Percentiles rank a stretch among this genome's conserved stretches.
phyloP scores from a whole-genome alignment of 2,329 filamentous ascomycete species.

The Ophiostoma sp. region DNA sequence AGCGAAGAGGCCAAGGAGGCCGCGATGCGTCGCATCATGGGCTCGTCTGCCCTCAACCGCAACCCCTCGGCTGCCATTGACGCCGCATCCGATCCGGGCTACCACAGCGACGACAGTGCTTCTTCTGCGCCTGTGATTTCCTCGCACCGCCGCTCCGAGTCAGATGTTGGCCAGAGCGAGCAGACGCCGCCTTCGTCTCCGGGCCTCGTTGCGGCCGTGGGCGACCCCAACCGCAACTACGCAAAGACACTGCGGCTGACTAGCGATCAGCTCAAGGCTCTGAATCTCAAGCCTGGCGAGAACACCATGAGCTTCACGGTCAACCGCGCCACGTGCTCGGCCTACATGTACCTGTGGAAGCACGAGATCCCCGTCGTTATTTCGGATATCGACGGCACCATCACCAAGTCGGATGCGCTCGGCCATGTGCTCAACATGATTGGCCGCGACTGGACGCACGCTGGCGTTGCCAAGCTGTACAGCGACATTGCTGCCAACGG shows the following conservation, averaged over 20 bases:
- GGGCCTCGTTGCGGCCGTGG: constrained; percentile 50
- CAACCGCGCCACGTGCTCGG: constrained; percentile 85
- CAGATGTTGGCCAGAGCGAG: constrained; percentile 52
- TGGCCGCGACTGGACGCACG: constrained; percentile 95
- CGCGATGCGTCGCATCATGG: constrained; percentile 62
- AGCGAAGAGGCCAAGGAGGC: constrained; percentile 93
- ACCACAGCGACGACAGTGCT: constrained; percentile 82
- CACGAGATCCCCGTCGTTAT: constrained; percentile 91
- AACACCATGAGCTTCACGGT: constrained; percentile 96
- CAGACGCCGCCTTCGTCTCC: constrained; percentile 65
- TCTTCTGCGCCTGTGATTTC: constrained; percentile 38
- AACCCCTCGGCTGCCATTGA: constrained; percentile 60
- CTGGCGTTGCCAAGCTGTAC: constrained; percentile 94
- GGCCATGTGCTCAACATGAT: constrained; percentile 96
- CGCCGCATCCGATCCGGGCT: constrained; percentile 85
- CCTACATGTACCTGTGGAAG: constrained; percentile 90
- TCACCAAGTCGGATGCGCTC: constrained; percentile 92
- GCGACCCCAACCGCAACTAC: constrained; percentile 78
- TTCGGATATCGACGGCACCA: constrained; percentile 97
- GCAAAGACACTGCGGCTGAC: constrained; percentile 94
- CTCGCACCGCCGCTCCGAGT: constrained; percentile 60
- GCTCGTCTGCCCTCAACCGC: constrained; percentile 46
- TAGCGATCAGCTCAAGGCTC: constrained; percentile 85
- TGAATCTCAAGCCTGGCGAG: constrained; percentile 76
- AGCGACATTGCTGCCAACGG: constrained; percentile 92